Percentiles rank a stretch among this genome's conserved stretches.
phyloP scores from a whole-genome alignment of 148 eudicot genomes.

The Camellia japonica region DNA sequence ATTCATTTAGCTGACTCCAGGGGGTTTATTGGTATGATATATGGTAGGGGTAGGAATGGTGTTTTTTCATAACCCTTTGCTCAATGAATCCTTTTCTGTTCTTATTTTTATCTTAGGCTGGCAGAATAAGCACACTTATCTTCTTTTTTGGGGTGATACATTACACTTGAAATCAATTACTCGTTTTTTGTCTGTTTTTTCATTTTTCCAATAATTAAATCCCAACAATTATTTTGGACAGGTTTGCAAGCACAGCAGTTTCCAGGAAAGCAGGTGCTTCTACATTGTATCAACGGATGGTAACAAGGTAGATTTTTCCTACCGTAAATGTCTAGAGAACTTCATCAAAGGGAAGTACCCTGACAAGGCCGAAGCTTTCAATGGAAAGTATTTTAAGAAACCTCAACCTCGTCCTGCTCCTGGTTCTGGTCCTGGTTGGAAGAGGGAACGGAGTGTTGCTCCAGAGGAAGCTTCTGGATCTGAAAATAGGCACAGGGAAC shows the following conservation, averaged over 20 bases:
- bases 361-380: conserved; percentile 58
- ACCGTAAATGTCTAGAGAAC: conserved; percentile 72
- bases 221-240: conserved; percentile 28
- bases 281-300: conserved; percentile 71
- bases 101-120: background rate
- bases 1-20: background rate
- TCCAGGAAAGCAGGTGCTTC: conserved; percentile 79
- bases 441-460: conserved; percentile 13
- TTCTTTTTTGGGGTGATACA: background rate
- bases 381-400: conserved; percentile 58
- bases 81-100: background rate
- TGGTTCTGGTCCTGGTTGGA: background rate
- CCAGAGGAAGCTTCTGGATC: conserved; percentile 8
- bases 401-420: conserved; percentile 15
- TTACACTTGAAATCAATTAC: background rate
- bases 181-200: background rate
- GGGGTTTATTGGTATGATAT: background rate
- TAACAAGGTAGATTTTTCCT: conserved; percentile 71
- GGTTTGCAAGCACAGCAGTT: conserved; percentile 64
- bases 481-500: conserved; percentile 10
- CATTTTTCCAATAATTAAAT: background rate
- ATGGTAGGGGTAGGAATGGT: background rate
- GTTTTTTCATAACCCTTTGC: background rate
- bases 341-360: conserved; percentile 59
- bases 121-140: no score